Evolutionary conservation across 2,329 filamentous ascomycete species (phyloP), one percentile per base, ranked within the genome.

Genomic region (Didymella exigua): DNA sequence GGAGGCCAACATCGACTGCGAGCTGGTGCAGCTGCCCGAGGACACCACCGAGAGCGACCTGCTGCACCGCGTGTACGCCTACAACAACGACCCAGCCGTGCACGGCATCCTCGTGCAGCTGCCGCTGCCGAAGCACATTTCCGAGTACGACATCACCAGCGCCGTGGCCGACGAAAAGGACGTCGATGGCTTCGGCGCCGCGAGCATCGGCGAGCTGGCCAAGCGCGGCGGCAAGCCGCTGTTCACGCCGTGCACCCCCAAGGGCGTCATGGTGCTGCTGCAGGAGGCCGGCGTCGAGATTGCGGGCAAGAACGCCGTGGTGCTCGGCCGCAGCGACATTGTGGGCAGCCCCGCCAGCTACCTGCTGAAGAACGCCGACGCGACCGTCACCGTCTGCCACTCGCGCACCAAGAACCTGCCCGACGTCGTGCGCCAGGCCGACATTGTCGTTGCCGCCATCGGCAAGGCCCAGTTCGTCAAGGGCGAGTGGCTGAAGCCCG

Each of bases 291-390:
- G 92, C 7, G 85, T 99, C 34, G 86, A 96, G 50, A 81, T 95
- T 49, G 85, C 84, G 49, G 95, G 95, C 66, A 98, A 98, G 83
- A 89, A 93, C 66, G 95, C 95, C 29, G 93, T 98, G 2, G 93
- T 99, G 14, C 82, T 99, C 44, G 95, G 95, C 43, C 86, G 95
- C 56, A 98, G 93, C 76, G 93, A 99, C 73, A 99, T 99, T 69
- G 95, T 99, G 29, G 95, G 95, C 63, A 96, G 92, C 76, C 95
- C 95, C 16, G 92, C 98, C 72, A 97, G 93, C 81, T 96, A 96
- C 74, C 83, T 99, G 63, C 82, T 99, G 65, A 95, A 93, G 76
- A 96, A 96, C 70, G 93, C 95, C 38, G 90, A 99, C 76, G 95
- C 95, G 38, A 99, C 95, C 26, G 95, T 99, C 65, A 98, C 93